These are phyloP conservation scores for Ordospora pajunii DNA, from an alignment of 371 early-diverging fungal genomes.

Conservation along the genomic window DNA sequence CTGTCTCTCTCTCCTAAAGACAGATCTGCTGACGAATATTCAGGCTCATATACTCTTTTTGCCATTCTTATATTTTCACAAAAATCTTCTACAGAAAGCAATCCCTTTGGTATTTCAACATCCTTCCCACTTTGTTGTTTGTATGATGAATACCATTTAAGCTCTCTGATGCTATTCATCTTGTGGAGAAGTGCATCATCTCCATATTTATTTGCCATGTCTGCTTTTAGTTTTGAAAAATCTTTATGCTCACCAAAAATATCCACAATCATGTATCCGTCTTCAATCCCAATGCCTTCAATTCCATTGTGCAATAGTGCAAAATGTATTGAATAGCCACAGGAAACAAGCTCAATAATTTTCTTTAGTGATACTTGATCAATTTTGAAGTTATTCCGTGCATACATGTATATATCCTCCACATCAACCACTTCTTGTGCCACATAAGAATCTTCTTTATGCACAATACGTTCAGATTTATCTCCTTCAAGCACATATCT, in stretches of 20 bases:
- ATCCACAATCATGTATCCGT: slow-evolving; percentile 4
- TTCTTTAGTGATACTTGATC: neutral
- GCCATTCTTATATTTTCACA: neutral
- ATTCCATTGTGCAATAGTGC: slow-evolving; percentile 5
- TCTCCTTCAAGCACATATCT: slow-evolving; percentile 37
- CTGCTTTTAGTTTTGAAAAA: neutral
- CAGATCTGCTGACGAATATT: neutral
- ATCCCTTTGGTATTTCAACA: neutral
- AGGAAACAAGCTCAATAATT: neutral
- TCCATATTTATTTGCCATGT: neutral
- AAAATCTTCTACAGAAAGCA: neutral
- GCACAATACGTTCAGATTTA: neutral
- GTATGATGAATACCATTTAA: neutral
- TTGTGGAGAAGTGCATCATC: neutral
- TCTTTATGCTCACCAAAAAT: slow-evolving; percentile 32
- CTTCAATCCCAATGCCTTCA: slow-evolving; percentile 13
- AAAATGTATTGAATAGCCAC: slow-evolving; percentile 22
- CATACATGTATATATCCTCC: slow-evolving; percentile 4
- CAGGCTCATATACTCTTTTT: neutral
- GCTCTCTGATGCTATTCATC: neutral
- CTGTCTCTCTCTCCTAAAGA: neutral
- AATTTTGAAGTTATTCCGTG: neutral
- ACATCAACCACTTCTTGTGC: neutral
- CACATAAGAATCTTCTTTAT: neutral
- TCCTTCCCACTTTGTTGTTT: neutral